phyloP scores from a whole-genome alignment of 2,329 filamentous ascomycete species.

The Aspergillus vadensis region DNA sequence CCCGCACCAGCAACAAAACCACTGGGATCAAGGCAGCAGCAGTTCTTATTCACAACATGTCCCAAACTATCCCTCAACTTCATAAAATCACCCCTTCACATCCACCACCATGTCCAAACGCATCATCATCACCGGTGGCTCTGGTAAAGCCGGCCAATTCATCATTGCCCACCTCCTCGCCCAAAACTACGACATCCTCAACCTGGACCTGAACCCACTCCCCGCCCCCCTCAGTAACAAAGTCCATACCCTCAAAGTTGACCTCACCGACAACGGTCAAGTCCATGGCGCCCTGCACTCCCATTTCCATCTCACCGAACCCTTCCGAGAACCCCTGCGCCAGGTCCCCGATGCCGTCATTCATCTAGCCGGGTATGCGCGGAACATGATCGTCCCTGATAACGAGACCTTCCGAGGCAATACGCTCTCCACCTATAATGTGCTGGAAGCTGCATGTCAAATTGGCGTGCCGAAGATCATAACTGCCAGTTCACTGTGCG shows the following conservation, averaged over 20 bases:
- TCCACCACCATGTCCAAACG: conserved; percentile 35
- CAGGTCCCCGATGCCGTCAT: conserved; percentile 61
- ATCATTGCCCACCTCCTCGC: conserved; percentile 56
- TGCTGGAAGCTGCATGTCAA: conserved; percentile 64
- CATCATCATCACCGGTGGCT: conserved; percentile 58
- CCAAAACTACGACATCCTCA: conserved; percentile 56
- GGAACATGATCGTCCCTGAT: conserved; percentile 64
- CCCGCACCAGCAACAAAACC: too few relatives aligned
- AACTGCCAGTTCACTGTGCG: conserved; percentile 61
- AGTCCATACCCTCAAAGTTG: conserved; percentile 58
- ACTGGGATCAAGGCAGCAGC: too few relatives aligned
- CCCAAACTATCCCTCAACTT: too few relatives aligned
- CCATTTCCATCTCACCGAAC: conserved; percentile 56
- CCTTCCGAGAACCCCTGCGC: conserved; percentile 40
- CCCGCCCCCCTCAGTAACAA: conserved; percentile 36
- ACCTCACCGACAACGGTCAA: conserved; percentile 58
- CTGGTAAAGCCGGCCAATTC: conserved; percentile 58
- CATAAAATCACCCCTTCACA: not conserved
- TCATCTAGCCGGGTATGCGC: conserved; percentile 62
- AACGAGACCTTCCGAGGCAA: conserved; percentile 62
- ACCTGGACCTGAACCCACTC: conserved; percentile 56
- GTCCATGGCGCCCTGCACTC: conserved; percentile 59
- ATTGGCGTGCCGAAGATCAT: conserved; percentile 64
- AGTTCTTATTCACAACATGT: too few relatives aligned
- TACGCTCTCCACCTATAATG: conserved; percentile 60